These are phyloP conservation scores for Pulveroboletus sp. DNA, from an alignment of 768 basidiomycete species.

Conservation along the genomic window DNA sequence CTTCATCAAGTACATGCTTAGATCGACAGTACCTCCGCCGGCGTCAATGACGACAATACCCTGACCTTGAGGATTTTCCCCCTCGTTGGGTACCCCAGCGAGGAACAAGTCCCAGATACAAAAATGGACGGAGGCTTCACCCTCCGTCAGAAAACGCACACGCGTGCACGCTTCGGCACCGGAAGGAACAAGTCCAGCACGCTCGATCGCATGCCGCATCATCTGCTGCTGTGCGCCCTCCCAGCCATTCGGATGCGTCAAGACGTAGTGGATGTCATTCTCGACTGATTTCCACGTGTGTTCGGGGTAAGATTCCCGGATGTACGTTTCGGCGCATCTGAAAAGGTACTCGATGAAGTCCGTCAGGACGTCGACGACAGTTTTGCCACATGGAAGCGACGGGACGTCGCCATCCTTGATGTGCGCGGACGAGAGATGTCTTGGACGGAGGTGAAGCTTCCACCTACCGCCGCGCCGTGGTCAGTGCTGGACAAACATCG, in stretches of 20 bases:
- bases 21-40: too few species aligned
- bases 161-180: too few species aligned
- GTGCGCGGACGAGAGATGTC: not conserved
- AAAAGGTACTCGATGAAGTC: slow-evolving; percentile 23
- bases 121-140: slow-evolving; percentile 23
- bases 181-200: slow-evolving; percentile 24
- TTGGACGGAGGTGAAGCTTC: slow-evolving; percentile 1
- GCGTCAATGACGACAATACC: too few species aligned
- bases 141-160: slow-evolving; percentile 22
- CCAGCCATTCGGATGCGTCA: slow-evolving; percentile 31
- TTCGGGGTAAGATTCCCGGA: slow-evolving; percentile 11
- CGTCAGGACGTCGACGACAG: slow-evolving; percentile 15
- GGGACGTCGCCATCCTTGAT: not conserved
- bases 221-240: slow-evolving; percentile 21
- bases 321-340: not conserved
- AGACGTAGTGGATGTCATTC: slow-evolving; percentile 16
- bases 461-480: too few species aligned
- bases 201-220: slow-evolving; percentile 20
- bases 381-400: slow-evolving; percentile 5
- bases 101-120: slow-evolving; percentile 44
- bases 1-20: too few species aligned
- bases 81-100: too few species aligned
- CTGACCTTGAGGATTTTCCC: slow-evolving; percentile 14
- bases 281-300: slow-evolving; percentile 10
- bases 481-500: too few species aligned